A percentile compares a stretch with the other conserved stretches of the same genome.
These are phyloP conservation scores for Eleusine coracana DNA, from an alignment of 176 grass and related monocot genomes.

Conservation along the genomic window DNA sequence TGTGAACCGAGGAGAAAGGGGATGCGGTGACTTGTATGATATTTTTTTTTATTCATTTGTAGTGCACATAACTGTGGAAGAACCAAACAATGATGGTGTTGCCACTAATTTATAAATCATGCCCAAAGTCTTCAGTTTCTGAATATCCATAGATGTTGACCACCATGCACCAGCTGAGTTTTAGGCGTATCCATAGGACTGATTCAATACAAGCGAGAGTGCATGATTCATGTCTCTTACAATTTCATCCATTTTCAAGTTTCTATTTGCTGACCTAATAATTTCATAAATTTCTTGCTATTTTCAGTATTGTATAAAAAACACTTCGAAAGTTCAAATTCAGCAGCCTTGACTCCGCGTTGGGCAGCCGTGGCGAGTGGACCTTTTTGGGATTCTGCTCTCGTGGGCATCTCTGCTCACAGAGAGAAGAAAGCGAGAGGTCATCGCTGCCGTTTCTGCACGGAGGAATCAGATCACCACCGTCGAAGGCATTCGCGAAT, in stretches of 20 bases:
- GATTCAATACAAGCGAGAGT: conserved; percentile 3
- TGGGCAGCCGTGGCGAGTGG: background rate
- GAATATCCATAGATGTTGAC: background rate
- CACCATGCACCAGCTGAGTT: background rate
- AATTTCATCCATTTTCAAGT: background rate
- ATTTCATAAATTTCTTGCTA: too few relatives aligned
- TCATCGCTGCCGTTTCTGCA: background rate
- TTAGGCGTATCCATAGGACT: too few relatives aligned
- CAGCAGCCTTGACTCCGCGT: background rate
- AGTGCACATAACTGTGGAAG: conserved; percentile 11
- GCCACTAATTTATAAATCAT: background rate
- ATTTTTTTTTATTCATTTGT: background rate
- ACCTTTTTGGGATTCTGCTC: background rate
- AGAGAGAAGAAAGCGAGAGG: conserved; percentile 5
- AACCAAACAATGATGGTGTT: conserved; percentile 22
- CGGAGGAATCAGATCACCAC: conserved; percentile 22
- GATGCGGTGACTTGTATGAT: conserved; percentile 19
- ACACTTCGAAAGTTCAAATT: background rate
- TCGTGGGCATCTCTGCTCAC: background rate
- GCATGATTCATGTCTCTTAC: conserved; percentile 21
- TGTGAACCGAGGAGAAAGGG: background rate
- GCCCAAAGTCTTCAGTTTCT: background rate
- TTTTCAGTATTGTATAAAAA: background rate
- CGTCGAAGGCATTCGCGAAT: background rate
- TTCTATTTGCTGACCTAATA: background rate